Evolutionary conservation across 257 asterid species (phyloP).

Genomic region (Gentiana dahurica): DNA sequence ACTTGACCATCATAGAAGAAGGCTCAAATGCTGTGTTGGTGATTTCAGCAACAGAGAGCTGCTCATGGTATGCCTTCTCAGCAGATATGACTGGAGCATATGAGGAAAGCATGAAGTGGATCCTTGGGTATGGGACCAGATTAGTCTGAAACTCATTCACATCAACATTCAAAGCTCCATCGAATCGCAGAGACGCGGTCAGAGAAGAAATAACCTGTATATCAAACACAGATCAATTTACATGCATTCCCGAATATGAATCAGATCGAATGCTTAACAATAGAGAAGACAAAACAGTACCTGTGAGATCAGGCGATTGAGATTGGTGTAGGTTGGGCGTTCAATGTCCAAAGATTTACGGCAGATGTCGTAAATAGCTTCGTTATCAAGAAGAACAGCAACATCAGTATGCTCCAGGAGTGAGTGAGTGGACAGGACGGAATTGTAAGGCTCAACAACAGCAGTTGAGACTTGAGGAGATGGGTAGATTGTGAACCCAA

Average conservation of each 20-base stretch:
- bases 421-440: slow-evolving; percentile 89
- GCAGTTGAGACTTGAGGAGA: slow-evolving; percentile 97
- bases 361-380: slow-evolving; percentile 90
- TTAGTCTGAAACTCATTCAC: slow-evolving; percentile 96
- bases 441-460: slow-evolving; percentile 92
- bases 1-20: slow-evolving; percentile 94
- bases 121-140: slow-evolving; percentile 93
- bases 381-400: slow-evolving; percentile 85
- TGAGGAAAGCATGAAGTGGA: slow-evolving; percentile 94
- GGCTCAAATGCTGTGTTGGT: slow-evolving; percentile 98
- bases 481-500: slow-evolving; percentile 87
- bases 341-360: slow-evolving; percentile 91
- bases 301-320: slow-evolving; percentile 92
- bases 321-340: slow-evolving; percentile 89
- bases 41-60: slow-evolving; percentile 86
- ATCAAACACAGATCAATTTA: background rate
- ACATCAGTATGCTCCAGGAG: slow-evolving; percentile 94
- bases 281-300: slow-evolving; percentile 13
- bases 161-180: slow-evolving; percentile 88
- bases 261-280: background rate
- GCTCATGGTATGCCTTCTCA: slow-evolving; percentile 90
- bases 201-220: slow-evolving; percentile 71
- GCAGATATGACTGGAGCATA: slow-evolving; percentile 95
- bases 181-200: slow-evolving; percentile 86
- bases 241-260: background rate